phyloP scores from a whole-genome alignment of 352 stramenopile genomes.

The Globisporangium cystogenes region DNA sequence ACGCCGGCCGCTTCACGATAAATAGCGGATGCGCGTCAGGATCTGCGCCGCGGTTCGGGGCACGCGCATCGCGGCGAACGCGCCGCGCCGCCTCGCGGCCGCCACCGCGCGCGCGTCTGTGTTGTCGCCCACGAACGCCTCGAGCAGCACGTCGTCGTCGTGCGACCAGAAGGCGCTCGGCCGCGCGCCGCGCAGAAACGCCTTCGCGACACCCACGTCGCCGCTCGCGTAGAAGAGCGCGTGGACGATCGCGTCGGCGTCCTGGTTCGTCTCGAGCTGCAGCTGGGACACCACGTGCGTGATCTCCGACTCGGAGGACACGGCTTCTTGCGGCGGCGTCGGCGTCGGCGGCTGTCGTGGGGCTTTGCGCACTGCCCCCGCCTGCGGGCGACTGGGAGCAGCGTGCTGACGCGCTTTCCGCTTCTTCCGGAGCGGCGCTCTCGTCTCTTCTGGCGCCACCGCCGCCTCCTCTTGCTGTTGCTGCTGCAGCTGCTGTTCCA shows the following conservation, averaged over 20 bases:
- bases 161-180: conserved; percentile 36
- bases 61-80: conserved; percentile 35
- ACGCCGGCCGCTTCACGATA: conserved; percentile 47
- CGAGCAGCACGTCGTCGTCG: conserved; percentile 45
- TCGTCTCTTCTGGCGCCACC: not conserved
- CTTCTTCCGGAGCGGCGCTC: conserved; percentile 2
- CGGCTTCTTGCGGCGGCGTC: not conserved
- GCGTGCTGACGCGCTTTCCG: conserved; percentile 1
- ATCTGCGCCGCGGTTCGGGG: conserved; percentile 32
- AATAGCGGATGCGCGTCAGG: conserved; percentile 44
- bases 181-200: conserved; percentile 28
- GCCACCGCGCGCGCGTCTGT: conserved; percentile 11
- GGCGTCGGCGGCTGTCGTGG: not conserved
- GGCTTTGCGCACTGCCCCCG: not conserved
- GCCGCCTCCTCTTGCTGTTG: not conserved
- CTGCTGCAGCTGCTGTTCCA: not conserved
- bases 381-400: not conserved
- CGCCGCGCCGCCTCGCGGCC: conserved; percentile 20
- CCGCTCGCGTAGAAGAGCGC: conserved; percentile 41
- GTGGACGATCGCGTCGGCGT: conserved; percentile 20
- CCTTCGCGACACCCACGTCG: conserved; percentile 17
- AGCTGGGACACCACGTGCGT: conserved; percentile 26
- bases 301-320: conserved; percentile 20
- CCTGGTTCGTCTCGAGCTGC: conserved; percentile 26
- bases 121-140: conserved; percentile 12